These are phyloP conservation scores for Cyanodermella asteris DNA, from an alignment of 2,329 filamentous ascomycete species.

Conservation along the genomic window DNA sequence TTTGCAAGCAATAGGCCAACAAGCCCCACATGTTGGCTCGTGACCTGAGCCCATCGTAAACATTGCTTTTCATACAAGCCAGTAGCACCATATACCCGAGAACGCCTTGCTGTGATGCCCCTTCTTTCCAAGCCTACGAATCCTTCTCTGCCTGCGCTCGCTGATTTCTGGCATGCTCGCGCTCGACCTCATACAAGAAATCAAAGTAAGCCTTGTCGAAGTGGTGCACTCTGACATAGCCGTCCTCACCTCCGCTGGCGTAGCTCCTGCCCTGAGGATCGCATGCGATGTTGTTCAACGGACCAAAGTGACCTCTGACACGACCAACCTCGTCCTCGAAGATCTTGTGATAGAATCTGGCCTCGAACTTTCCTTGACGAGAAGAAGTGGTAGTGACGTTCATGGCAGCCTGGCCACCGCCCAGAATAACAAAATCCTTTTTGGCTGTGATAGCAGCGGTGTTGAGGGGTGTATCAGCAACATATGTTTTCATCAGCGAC, in stretches of 20 bases:
- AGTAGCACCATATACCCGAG: no score
- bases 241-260: constrained; percentile 89
- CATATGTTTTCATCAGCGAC: constrained; percentile 78
- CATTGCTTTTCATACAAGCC: no score
- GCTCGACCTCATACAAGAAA: constrained; percentile 96
- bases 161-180: constrained; percentile 38
- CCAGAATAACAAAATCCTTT: constrained; percentile 95
- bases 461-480: constrained; percentile 86
- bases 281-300: constrained; percentile 83
- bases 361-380: constrained; percentile 96
- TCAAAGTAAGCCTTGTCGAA: constrained; percentile 98
- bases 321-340: constrained; percentile 97
- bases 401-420: constrained; percentile 96
- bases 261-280: constrained; percentile 84
- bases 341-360: constrained; percentile 98
- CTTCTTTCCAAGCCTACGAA: neutral
- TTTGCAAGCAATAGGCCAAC: no score
- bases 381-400: constrained; percentile 89
- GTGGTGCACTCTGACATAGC: constrained; percentile 93
- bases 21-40: no score
- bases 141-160: constrained; percentile 3
- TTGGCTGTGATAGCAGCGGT: constrained; percentile 81
- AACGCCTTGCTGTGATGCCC: no score
- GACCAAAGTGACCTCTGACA: constrained; percentile 92
- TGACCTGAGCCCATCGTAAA: no score